phyloP scores from a whole-genome alignment of 345 rosid species.

The Rubroshorea leprosula region DNA sequence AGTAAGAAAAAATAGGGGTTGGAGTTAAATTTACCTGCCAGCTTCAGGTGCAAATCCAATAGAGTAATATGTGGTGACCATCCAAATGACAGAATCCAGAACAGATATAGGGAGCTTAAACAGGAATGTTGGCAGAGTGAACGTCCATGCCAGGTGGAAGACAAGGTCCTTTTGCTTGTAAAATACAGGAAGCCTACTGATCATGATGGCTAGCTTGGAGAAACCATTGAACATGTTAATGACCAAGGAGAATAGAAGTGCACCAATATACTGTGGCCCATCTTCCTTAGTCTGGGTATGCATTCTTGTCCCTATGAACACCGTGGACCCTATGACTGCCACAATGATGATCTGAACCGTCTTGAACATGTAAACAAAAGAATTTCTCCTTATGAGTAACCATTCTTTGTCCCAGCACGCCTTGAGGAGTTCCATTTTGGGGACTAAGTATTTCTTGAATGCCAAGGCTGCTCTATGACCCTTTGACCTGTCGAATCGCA shows the following conservation, averaged over 20 bases:
- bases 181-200: conserved; percentile 73
- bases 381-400: conserved; percentile 60
- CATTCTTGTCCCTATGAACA: conserved; percentile 59
- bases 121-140: conserved; percentile 63
- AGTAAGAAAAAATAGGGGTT: too few relatives aligned
- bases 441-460: conserved; percentile 45
- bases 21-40: conserved; percentile 37
- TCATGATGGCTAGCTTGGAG: conserved; percentile 63
- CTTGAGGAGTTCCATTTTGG: conserved; percentile 55
- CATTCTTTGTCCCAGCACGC: conserved; percentile 75
- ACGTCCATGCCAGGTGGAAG: conserved; percentile 86
- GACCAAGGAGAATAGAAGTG: conserved; percentile 43
- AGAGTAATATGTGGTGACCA: conserved; percentile 47
- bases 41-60: conserved; percentile 79
- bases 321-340: conserved; percentile 49
- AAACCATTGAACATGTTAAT: conserved; percentile 84
- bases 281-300: conserved; percentile 42
- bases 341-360: conserved; percentile 55
- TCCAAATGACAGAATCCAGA: conserved; percentile 65
- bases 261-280: conserved; percentile 44
- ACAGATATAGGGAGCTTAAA: conserved; percentile 58
- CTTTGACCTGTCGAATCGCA: conserved; percentile 45
- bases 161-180: conserved; percentile 88
- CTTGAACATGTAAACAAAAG: conserved; percentile 65
- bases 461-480: conserved; percentile 68